phyloP scores from a whole-genome alignment of 768 basidiomycete genomes.

The Kwoniella bestiolae region DNA sequence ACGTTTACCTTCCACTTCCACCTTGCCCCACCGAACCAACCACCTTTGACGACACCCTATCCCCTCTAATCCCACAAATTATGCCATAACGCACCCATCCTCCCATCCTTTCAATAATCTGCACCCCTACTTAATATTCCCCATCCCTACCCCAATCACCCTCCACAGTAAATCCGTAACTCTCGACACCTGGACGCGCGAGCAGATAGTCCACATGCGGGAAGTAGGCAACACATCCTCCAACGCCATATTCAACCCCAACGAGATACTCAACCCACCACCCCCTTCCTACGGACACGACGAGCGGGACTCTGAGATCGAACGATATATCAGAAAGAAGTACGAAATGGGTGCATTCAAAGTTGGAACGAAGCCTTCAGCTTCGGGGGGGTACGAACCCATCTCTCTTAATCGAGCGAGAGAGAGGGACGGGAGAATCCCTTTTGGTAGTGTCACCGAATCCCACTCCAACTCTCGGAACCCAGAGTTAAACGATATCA shows the following conservation, averaged over 20 bases:
- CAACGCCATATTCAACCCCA: constrained; percentile 78
- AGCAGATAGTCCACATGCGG: constrained; percentile 65
- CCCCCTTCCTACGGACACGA: constrained; percentile 76
- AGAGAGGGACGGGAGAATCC: constrained; percentile 30
- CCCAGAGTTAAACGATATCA: constrained; percentile 50
- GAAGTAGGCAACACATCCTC: constrained; percentile 78
- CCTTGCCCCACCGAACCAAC: too few relatives aligned
- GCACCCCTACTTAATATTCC: neutral
- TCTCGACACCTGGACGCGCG: constrained; percentile 64
- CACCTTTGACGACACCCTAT: too few relatives aligned
- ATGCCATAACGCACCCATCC: neutral
- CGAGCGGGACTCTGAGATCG: constrained; percentile 80
- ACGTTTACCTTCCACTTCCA: too few relatives aligned
- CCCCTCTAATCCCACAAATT: too few relatives aligned
- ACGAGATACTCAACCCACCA: constrained; percentile 75
- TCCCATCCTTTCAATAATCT: neutral
- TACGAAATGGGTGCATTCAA: constrained; percentile 55
- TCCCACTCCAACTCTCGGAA: constrained; percentile 30
- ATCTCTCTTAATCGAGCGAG: constrained; percentile 41
- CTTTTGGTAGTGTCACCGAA: neutral
- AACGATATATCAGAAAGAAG: constrained; percentile 84
- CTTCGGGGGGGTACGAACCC: constrained; percentile 15
- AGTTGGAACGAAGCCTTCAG: constrained; percentile 15
- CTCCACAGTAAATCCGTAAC: constrained; percentile 79
- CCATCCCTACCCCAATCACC: too few relatives aligned